Base-by-base conservation (phyloP, 108 stramenopile genomes). In the Mediolabrus comicus region DNA sequence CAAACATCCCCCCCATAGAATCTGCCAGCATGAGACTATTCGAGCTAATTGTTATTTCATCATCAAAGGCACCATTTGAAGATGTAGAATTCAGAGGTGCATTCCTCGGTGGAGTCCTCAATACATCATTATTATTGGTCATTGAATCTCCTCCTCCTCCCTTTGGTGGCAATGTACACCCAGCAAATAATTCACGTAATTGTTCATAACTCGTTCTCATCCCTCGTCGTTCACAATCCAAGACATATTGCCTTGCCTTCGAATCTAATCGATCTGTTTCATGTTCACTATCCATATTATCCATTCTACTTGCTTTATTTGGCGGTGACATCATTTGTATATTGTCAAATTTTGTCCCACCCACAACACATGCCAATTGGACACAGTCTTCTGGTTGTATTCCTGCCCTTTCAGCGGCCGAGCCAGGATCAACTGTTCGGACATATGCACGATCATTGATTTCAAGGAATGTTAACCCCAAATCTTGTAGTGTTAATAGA, bases 371-470 rank as follows among this genome's bases (percentile, higher is more conserved):
- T 0, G 92, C 92, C 36, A 86, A 91, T 74, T 94, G 92, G 3
- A 94, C 69, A 57, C 84, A 83, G 67, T 94, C 92, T 59, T 75
- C 72, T 1, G 87, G 81, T 38, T 74, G 69, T 8, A 94, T 79
- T 25, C 92, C 92, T 22, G 86, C 79, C 24, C 30, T 33, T 14
- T 59, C 84, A 0, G 90, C 92, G 1, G 38, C 56, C 1, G 82
- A 83, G 19, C 36, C 68, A 4, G 75, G 72, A 16, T 77, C 75
- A 2, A 94, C 86, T 9, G 83, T 69, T 29, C 83, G 83, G 63
- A 94, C 86, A 58, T 91, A 91, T 22, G 92, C 90, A 26, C 90
- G 74, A 13, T 77, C 87, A 31, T 90, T 88, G 51, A 94, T 87
- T 66, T 94, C 87, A 12, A 89, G 46, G 63, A 90, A 91, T 11